phyloP scores from a whole-genome alignment of 2,329 filamentous ascomycete genomes.

The Talaromyces sp. region DNA sequence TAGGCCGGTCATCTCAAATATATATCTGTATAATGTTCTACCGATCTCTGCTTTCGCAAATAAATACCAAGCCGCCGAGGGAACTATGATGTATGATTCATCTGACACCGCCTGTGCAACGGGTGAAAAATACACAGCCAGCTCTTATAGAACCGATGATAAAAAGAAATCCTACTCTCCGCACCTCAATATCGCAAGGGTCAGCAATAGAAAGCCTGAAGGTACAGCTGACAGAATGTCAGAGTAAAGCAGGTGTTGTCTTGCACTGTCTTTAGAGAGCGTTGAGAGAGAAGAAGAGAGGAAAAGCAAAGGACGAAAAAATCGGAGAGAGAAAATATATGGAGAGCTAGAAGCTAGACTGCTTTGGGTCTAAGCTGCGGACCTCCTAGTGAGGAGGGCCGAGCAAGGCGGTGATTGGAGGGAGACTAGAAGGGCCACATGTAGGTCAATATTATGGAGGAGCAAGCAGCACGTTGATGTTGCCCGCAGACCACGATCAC shows the following conservation, averaged over 20 bases:
- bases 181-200: conserved; percentile 59
- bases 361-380: conserved; percentile 20
- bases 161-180: conserved; percentile 49
- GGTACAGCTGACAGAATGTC: conserved; percentile 64
- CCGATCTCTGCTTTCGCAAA: neutral
- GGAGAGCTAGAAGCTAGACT: conserved; percentile 28
- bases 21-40: conserved; percentile 19
- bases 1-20: conserved; percentile 10
- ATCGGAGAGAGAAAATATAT: conserved; percentile 23
- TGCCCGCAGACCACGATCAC: conserved; percentile 5
- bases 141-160: conserved; percentile 63
- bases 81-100: conserved; percentile 61
- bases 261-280: conserved; percentile 87
- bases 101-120: conserved; percentile 84
- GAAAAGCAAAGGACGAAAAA: conserved; percentile 23
- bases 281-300: conserved; percentile 42
- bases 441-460: conserved; percentile 1
- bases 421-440: conserved; percentile 14
- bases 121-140: conserved; percentile 57
- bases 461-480: conserved; percentile 1
- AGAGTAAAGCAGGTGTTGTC: conserved; percentile 59
- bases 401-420: conserved; percentile 11
- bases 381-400: neutral
- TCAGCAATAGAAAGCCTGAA: conserved; percentile 59
- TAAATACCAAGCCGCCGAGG: conserved; percentile 16